These are phyloP conservation scores for Phytophthora uliginosa DNA, from an alignment of 352 stramenopile genomes.

Conservation along the genomic window DNA sequence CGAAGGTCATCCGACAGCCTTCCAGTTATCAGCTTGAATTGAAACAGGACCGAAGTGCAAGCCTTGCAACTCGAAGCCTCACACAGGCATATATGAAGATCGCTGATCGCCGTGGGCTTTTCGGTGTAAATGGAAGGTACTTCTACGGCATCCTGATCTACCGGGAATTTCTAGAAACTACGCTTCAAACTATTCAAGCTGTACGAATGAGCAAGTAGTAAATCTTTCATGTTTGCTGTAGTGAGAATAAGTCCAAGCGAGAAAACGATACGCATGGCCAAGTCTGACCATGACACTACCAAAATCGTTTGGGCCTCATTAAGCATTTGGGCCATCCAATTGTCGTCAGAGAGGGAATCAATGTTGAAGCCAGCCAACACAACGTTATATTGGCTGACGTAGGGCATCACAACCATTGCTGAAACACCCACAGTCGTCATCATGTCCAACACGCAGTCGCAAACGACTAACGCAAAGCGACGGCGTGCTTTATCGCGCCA, in stretches of 20 bases:
- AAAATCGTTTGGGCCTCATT: constrained; percentile 39
- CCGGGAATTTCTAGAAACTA: constrained; percentile 34
- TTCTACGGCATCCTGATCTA: constrained; percentile 26
- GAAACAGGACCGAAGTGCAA: not conserved
- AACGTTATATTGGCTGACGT: constrained; percentile 18
- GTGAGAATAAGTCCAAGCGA: constrained; percentile 26
- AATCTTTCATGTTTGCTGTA: constrained; percentile 27
- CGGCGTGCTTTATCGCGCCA: constrained; percentile 18
- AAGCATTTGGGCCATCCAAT: constrained; percentile 25
- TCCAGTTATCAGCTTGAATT: not conserved
- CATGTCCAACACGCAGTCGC: constrained; percentile 34
- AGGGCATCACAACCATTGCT: constrained; percentile 19
- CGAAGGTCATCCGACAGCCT: not conserved
- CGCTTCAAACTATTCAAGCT: constrained; percentile 31
- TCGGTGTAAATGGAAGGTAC: constrained; percentile 33
- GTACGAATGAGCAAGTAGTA: constrained; percentile 41
- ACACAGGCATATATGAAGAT: not conserved
- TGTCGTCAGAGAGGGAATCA: constrained; percentile 8
- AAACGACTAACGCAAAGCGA: constrained; percentile 27
- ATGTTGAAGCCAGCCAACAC: constrained; percentile 6
- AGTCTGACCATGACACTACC: constrained; percentile 37
- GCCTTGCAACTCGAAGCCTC: constrained; percentile 6
- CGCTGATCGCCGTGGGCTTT: constrained; percentile 9
- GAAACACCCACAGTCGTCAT: constrained; percentile 33
- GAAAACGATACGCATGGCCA: constrained; percentile 26